Evolutionary conservation across 768 basidiomycete genomes (phyloP).

Genomic region (Tulasnella sp.): DNA sequence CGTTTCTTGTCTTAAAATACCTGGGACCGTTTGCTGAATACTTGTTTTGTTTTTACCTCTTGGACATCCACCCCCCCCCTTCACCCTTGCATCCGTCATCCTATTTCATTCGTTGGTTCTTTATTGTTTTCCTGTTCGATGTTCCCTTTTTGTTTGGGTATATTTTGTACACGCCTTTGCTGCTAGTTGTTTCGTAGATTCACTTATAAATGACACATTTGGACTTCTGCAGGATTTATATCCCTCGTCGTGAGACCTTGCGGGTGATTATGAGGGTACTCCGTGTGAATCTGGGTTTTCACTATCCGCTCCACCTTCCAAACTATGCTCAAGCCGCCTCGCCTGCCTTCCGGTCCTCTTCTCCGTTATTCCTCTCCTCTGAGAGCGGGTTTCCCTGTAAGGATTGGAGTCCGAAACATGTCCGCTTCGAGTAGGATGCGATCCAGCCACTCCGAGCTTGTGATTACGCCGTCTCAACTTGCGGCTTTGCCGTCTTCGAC

Average conservation of each 20-base stretch:
- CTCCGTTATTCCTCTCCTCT: background rate
- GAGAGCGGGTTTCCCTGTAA: background rate
- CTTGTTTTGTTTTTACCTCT: too few species aligned
- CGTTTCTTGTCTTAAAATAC: background rate
- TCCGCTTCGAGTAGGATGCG: background rate
- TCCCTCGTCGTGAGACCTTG: too few species aligned
- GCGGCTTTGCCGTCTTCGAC: background rate
- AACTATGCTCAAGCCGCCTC: background rate
- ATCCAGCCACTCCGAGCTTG: background rate
- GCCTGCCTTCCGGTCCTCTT: background rate
- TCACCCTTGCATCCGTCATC: background rate
- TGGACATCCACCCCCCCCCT: background rate
- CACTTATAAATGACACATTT: background rate
- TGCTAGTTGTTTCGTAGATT: background rate
- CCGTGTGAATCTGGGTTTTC: background rate
- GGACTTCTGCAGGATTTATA: background rate
- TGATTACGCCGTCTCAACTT: slow-evolving; percentile 2
- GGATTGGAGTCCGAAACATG: background rate
- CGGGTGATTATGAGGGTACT: background rate
- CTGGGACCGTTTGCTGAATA: background rate
- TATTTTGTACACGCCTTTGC: background rate
- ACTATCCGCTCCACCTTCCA: background rate
- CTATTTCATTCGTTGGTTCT: background rate
- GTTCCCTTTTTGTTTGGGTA: background rate
- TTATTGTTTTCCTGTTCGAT: background rate